Evolutionary conservation across 2,329 filamentous ascomycete genomes (phyloP), one percentile per base, ranked within the genome.

Genomic region (Alternaria metachromatica): DNA sequence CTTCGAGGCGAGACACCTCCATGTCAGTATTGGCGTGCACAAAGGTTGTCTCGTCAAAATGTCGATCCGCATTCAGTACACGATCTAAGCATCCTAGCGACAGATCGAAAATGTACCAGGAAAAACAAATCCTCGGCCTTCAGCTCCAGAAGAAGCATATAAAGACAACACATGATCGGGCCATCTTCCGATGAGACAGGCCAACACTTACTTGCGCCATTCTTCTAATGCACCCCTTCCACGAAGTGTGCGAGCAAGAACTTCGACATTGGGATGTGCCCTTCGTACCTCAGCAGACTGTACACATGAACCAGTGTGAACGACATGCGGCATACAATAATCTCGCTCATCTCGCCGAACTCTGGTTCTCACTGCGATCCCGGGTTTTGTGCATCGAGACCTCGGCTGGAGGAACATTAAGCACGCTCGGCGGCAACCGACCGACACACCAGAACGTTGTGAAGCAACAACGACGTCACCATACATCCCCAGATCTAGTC

Each of bases 1-100:
- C 26, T 51, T 49, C 62, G 48, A 62, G 53, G 50, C 51, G 33
- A 50, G 50, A 51, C 60, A 33, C 33, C 37, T 53, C 28, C 15
- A 43, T 45, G 43, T 30, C 56, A 48, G 25, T 44, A 49, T 33
- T 58, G 54, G 25, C 46, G 48, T 50, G 56, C 56, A 58, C 56
- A 58, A 41, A 41, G 8, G 12, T 43, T 53, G n/a, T 58, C n/a
- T 18, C 50, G n/a, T 53, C 30, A 23, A n/a, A 41, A 10, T 41
- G 28, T 53, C 49, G 49, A 53, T 53, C 23, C 20, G 20, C 49
- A 21, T 53, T n/a, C 20, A 21, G 49, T 53, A 30, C 37, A 37
- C 49, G 49, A 53, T 53, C 37, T 21, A 13, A 23, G 37, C 49
- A 41, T 53, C 28, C 49, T 41, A 33, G 49, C 28, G 20, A 41